Evolutionary conservation across 176 grass and related monocot species (phyloP).

Genomic region (Musa itinerans): DNA sequence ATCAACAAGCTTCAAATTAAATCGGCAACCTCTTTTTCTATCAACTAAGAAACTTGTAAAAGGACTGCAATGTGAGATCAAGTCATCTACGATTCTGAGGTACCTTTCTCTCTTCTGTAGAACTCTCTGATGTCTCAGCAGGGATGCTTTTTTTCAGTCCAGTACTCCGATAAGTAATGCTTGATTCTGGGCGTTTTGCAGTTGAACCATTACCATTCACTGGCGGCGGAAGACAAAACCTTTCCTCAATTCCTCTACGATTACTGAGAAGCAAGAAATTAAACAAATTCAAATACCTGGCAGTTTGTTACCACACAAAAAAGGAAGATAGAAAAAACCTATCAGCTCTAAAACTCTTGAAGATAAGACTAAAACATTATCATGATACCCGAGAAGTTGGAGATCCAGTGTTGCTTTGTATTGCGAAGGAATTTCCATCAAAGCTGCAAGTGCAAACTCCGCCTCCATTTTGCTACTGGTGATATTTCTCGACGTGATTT

Average conservation of each 20-base stretch:
- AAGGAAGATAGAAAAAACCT: not conserved
- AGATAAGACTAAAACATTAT: not conserved
- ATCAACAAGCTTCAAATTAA: not conserved
- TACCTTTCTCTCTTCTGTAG: constrained; percentile 60
- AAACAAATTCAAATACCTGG: not conserved
- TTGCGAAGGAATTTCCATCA: constrained; percentile 94
- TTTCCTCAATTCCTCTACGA: constrained; percentile 38
- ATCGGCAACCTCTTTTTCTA: not conserved
- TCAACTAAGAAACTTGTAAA: not conserved
- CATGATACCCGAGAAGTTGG: constrained; percentile 71
- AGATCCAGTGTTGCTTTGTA: constrained; percentile 87
- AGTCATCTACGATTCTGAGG: not conserved
- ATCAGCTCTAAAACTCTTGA: not conserved
- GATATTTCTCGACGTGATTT: constrained; percentile 81
- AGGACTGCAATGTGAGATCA: not conserved
- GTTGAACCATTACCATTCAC: constrained; percentile 23
- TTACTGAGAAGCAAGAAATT: constrained; percentile 33
- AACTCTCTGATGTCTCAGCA: constrained; percentile 27
- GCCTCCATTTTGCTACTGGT: constrained; percentile 71
- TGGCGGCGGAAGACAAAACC: constrained; percentile 48
- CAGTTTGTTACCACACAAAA: not conserved
- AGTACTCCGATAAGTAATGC: constrained; percentile 16
- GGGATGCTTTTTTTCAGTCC: constrained; percentile 26
- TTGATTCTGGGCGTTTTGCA: constrained; percentile 25
- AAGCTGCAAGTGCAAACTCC: constrained; percentile 67